Evolutionary conservation across 169 alveolate species (phyloP).

Genomic region (Plasmodium inui): DNA sequence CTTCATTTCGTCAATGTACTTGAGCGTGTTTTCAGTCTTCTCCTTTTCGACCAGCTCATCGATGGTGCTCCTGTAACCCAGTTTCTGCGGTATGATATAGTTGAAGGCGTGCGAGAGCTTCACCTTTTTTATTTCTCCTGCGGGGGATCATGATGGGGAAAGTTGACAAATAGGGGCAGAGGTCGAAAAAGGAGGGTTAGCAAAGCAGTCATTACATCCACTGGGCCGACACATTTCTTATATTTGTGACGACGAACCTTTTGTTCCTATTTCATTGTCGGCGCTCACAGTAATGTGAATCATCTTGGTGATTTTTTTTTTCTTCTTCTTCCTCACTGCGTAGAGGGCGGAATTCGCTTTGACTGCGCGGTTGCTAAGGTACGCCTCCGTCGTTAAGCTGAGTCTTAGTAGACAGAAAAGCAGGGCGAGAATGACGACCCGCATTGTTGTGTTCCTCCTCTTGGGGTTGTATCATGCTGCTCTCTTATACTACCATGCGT

Average conservation of each 20-base stretch:
- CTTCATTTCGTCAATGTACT: conserved; percentile 66
- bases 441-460: conserved; percentile 50
- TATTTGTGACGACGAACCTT: conserved; percentile 28
- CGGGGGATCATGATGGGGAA: not conserved
- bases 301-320: conserved; percentile 46
- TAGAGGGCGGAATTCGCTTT: conserved; percentile 22
- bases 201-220: not conserved
- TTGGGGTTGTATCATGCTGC: not conserved
- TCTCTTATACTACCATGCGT: not conserved
- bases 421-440: conserved; percentile 1
- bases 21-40: conserved; percentile 43
- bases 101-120: conserved; percentile 75
- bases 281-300: conserved; percentile 69
- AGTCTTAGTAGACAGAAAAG: conserved; percentile 18
- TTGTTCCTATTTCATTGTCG: conserved; percentile 76
- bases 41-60: conserved; percentile 73
- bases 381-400: not conserved
- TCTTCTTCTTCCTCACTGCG: conserved; percentile 56
- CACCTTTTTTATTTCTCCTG: conserved; percentile 73
- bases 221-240: not conserved
- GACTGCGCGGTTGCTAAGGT: conserved; percentile 14
- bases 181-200: not conserved
- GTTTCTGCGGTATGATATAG: conserved; percentile 71
- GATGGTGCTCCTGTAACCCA: conserved; percentile 72
- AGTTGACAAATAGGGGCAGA: not conserved